phyloP scores from a whole-genome alignment of 768 basidiomycete genomes.

The Lactarius sp. region DNA sequence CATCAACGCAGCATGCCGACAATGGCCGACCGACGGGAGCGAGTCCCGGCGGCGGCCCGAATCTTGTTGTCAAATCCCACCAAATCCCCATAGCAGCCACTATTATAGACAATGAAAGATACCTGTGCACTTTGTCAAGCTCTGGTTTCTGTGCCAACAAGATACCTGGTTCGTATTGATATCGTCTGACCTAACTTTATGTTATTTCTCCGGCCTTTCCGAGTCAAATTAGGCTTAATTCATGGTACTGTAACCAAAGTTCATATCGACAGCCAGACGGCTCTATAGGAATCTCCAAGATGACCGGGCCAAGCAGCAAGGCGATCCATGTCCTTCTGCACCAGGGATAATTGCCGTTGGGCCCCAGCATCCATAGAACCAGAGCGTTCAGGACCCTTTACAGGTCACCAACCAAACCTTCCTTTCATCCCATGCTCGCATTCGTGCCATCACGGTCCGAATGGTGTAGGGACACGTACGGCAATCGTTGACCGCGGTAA shows the following conservation, averaged over 20 bases:
- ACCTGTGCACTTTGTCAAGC: neutral
- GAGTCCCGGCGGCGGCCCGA: neutral
- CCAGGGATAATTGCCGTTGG: neutral
- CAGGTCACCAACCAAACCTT: no score
- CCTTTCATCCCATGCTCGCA: no score
- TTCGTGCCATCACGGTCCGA: no score
- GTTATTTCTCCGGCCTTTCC: neutral
- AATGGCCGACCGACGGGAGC: no score
- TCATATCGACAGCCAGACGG: neutral
- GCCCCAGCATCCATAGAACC: neutral
- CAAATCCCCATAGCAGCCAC: no score
- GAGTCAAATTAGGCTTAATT: neutral
- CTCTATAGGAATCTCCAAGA: neutral
- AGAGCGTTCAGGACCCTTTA: neutral
- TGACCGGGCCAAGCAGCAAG: neutral
- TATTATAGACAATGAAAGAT: neutral
- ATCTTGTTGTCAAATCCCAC: no score
- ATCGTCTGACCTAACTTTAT: neutral
- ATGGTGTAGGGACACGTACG: no score
- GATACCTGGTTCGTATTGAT: no score
- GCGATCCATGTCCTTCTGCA: neutral
- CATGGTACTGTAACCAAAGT: neutral
- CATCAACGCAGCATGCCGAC: no score
- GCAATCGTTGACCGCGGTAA: no score
- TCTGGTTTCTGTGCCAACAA: neutral